A percentile compares a stretch with the other conserved stretches of the same genome.
phyloP scores from a whole-genome alignment of 2,329 filamentous ascomycete genomes.

The Colletotrichum tropicale region DNA sequence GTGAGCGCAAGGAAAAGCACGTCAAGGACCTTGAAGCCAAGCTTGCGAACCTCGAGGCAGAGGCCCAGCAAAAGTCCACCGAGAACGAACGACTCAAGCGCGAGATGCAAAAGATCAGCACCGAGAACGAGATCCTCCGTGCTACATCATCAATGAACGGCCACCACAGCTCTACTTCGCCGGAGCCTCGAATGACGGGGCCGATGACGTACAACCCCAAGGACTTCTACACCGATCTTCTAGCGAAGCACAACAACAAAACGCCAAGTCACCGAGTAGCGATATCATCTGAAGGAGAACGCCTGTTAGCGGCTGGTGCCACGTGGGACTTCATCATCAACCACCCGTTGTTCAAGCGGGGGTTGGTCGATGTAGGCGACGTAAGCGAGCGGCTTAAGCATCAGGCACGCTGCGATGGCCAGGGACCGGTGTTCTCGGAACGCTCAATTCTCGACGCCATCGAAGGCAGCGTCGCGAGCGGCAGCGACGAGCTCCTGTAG shows the following conservation, averaged over 20 bases:
- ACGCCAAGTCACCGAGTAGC: conserved; percentile 72
- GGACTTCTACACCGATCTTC: conserved; percentile 71
- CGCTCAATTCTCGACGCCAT: conserved; percentile 75
- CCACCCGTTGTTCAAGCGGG: conserved; percentile 77
- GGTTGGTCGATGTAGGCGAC: conserved; percentile 79
- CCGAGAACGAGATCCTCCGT: conserved; percentile 91
- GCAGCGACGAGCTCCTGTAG: conserved; percentile 74
- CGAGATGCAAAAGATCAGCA: conserved; percentile 81
- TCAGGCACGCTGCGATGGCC: conserved; percentile 81
- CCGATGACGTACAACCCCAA: conserved; percentile 75
- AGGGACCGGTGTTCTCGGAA: conserved; percentile 88
- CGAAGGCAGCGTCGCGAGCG: conserved; percentile 76
- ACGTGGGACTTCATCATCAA: conserved; percentile 90
- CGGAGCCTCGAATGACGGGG: conserved; percentile 61
- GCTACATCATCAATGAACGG: conserved; percentile 66
- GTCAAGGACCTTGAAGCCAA: conserved; percentile 93
- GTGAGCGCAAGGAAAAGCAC: conserved; percentile 92
- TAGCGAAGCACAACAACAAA: conserved; percentile 67
- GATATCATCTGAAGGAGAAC: conserved; percentile 68
- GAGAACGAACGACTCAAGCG: conserved; percentile 89
- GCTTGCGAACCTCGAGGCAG: conserved; percentile 76
- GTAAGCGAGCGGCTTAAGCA: conserved; percentile 81
- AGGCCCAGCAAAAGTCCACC: conserved; percentile 71
- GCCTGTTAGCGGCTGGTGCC: conserved; percentile 74
- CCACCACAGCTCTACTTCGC: conserved; percentile 42